Percentiles rank a stretch among this genome's conserved stretches.
These are phyloP conservation scores for Colletotrichum gigasporum DNA, from an alignment of 2,329 filamentous ascomycete genomes.

Conservation along the genomic window DNA sequence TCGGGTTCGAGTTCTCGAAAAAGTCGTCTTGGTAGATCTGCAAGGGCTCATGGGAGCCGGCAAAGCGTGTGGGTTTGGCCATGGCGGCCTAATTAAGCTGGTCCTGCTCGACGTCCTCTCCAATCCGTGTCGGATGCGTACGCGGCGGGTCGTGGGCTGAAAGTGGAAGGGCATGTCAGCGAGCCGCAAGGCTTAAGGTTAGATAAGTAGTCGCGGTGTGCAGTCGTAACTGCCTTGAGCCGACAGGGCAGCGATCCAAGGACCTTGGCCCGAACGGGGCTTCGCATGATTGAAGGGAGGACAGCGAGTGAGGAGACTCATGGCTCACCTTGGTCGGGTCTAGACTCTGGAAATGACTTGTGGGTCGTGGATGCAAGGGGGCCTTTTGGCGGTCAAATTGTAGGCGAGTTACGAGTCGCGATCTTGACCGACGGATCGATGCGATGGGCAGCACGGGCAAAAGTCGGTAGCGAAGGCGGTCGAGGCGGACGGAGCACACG, in stretches of 20 bases:
- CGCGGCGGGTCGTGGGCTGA: constrained; percentile 25
- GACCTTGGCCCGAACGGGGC: constrained; percentile 15
- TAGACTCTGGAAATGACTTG: constrained; percentile 33
- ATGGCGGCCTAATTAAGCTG: constrained; percentile 53
- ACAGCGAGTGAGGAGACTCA: constrained; percentile 30
- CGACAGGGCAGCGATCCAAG: constrained; percentile 20
- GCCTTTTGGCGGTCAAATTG: constrained; percentile 31
- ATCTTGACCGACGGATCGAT: constrained; percentile 12
- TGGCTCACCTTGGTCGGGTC: constrained; percentile 33
- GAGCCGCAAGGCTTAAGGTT: constrained; percentile 26
- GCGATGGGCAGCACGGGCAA: background rate
- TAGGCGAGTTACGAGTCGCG: constrained; percentile 10
- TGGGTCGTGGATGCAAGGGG: constrained; percentile 35
- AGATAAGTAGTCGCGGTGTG: constrained; percentile 29
- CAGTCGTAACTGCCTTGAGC: constrained; percentile 8
- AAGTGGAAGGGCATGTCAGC: constrained; percentile 25
- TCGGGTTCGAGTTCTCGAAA: constrained; percentile 54
- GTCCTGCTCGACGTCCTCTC: constrained; percentile 10
- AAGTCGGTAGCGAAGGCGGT: no score
- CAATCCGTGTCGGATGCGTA: background rate
- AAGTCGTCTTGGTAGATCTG: constrained; percentile 64
- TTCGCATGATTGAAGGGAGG: constrained; percentile 33
- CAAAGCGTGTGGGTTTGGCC: constrained; percentile 61
- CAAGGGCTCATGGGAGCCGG: constrained; percentile 56
- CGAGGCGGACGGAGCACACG: background rate